These are phyloP conservation scores for Artemisia argyi DNA, from an alignment of 129 eudicot species.

Conservation along the genomic window DNA sequence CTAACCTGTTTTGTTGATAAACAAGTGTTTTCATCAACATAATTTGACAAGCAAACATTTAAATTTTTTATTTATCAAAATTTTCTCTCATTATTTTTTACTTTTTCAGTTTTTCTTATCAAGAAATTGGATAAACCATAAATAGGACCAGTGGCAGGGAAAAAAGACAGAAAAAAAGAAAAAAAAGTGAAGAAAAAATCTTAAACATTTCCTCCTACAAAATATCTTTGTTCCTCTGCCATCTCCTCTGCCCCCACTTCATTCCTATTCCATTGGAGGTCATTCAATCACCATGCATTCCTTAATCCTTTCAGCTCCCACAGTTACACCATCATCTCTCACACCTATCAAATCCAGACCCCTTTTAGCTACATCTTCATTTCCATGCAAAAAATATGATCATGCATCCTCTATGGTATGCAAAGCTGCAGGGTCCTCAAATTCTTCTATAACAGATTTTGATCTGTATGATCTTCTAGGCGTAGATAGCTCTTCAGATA, in stretches of 20 bases:
- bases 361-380: conserved; percentile 14
- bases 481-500: conserved; percentile 61
- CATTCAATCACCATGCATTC: conserved; percentile 35
- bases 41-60: background rate
- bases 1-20: too few relatives aligned
- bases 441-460: conserved; percentile 53
- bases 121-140: conserved; percentile 19
- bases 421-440: conserved; percentile 33
- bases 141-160: conserved; percentile 29
- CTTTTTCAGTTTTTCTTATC: too few relatives aligned
- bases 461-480: conserved; percentile 88
- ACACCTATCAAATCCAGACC: conserved; percentile 26
- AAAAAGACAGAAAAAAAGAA: conserved; percentile 13
- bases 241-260: background rate
- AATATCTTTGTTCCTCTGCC: conserved; percentile 15
- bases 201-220: conserved; percentile 7
- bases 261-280: conserved; percentile 20
- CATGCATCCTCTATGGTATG: conserved; percentile 30
- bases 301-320: conserved; percentile 24
- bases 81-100: too few relatives aligned
- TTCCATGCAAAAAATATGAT: background rate
- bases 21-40: background rate
- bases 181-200: background rate
- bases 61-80: too few relatives aligned
- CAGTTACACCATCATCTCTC: conserved; percentile 30